Conservation (phyloP, 768 basidiomycete genomes). For the Termitomyces sp. region DNA sequence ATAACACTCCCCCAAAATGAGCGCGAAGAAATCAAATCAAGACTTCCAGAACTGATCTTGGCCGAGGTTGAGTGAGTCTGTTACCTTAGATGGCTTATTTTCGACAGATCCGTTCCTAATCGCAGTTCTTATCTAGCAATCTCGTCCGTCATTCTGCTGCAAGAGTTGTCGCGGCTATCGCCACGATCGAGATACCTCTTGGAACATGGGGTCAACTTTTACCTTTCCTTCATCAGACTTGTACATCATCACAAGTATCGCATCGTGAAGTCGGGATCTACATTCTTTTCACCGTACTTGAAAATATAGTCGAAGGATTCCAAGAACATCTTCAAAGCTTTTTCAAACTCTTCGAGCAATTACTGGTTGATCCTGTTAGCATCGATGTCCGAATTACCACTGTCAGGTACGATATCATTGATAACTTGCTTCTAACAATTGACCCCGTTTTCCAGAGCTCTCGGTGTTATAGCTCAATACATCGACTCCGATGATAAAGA, state of each 20-base stretch:
- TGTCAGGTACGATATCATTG: constrained; percentile 47
- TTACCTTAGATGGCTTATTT: not conserved
- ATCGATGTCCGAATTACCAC: constrained; percentile 88
- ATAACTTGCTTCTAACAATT: not conserved
- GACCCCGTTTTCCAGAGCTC: constrained; percentile 41
- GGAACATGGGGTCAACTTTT: constrained; percentile 84
- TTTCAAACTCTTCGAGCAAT: constrained; percentile 70
- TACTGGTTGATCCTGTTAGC: constrained; percentile 80
- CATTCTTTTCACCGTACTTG: constrained; percentile 87
- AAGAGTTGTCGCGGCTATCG: constrained; percentile 90
- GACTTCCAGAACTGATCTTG: constrained; percentile 74
- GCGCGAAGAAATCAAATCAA: constrained; percentile 79
- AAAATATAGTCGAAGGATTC: constrained; percentile 88
- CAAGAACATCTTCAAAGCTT: constrained; percentile 68
- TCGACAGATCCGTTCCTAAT: constrained; percentile 8
- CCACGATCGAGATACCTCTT: constrained; percentile 75
- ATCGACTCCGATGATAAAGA: constrained; percentile 83
- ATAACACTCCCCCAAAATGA: constrained; percentile 55
- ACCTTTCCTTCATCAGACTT: constrained; percentile 79
- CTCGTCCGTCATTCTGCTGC: constrained; percentile 91
- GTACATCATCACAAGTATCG: constrained; percentile 55
- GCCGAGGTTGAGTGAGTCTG: constrained; percentile 66
- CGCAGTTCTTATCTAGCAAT: constrained; percentile 42
- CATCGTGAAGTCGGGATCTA: constrained; percentile 92
- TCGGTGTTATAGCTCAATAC: constrained; percentile 91